Base-by-base conservation (phyloP, 768 basidiomycete genomes). In the Paxillus involutus region DNA sequence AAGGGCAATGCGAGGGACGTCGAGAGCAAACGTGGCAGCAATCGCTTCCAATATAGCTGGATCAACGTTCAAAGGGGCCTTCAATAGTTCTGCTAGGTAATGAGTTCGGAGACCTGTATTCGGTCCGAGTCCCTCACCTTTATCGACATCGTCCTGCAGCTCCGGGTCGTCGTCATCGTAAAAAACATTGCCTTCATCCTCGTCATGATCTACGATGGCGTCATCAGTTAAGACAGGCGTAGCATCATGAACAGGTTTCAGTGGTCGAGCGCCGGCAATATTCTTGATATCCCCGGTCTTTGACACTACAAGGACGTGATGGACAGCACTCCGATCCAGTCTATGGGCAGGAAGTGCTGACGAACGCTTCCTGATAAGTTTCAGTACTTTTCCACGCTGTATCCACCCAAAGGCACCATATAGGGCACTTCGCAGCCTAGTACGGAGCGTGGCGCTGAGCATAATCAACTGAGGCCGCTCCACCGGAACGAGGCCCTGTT, bases 361-460 rank as follows among this genome's bases (percentile, higher is more conserved):
- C 4, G 71, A 70, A 29, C 65, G 58, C 32, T 61, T 55, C 56
- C 52, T 67, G n/a, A 57, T 53, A 24, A 71, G 41, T 37, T 62
- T 69, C 32, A 63, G 10, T 40, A 79, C 58, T 33, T 76, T 75
- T 36, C 71, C 71, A 54, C 66, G 71, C 59, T 73, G 73, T 59
- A 88, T 63, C 85, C 85, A 89, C 11, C 80, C 80, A 59, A 79
- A 86, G 50, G 81, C 75, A 46, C 71, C 71, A 54, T 79, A 80
- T 35, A 89, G 53, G 29, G 71, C 63, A 13, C 40, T 59, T 45
- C 60, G 63, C 51, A 71, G 72, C 55, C 78, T 79, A 47, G 71
- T 75, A 41, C 81, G 76, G 57, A 91, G 72, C 7, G 89, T 91
- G 40, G 89, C 89, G 63, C 87, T 89, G 46, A 83, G 79, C 63